A percentile compares a stretch with the other conserved stretches of the same genome.
Evolutionary conservation across 805 yeast genomes (phyloP).

Genomic region (Vanderwaltozyma yarrowii): DNA sequence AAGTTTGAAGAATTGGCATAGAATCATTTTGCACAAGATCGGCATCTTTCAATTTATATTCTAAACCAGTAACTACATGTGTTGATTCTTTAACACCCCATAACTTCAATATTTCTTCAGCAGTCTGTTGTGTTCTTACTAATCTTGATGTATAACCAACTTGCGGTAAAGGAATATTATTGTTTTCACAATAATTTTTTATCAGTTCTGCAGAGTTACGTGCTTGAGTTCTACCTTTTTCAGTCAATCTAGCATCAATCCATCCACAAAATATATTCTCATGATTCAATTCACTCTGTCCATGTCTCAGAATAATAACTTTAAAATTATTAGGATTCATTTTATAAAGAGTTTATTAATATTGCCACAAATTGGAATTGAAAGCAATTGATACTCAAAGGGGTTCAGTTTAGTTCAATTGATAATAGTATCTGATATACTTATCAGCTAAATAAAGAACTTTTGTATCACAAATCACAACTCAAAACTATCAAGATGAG

Average conservation of each 20-base stretch:
- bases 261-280: slow-evolving; percentile 75
- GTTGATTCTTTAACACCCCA: slow-evolving; percentile 26
- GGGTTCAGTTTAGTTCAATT: no score
- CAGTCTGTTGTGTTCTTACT: slow-evolving; percentile 66
- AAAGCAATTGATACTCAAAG: no score
- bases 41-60: slow-evolving; percentile 1
- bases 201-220: slow-evolving; percentile 51
- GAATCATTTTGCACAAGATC: slow-evolving; percentile 23
- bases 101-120: slow-evolving; percentile 50
- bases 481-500: no score
- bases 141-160: slow-evolving; percentile 61
- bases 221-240: slow-evolving; percentile 61
- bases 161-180: slow-evolving; percentile 35
- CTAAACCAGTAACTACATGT: slow-evolving; percentile 14
- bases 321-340: slow-evolving; percentile 13
- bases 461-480: no score
- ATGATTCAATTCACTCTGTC: slow-evolving; percentile 73
- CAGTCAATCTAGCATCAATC: slow-evolving; percentile 67
- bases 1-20: slow-evolving; percentile 46
- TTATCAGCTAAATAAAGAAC: no score
- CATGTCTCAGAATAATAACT: slow-evolving; percentile 55
- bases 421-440: no score
- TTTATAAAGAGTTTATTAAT: background rate
- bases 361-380: no score
- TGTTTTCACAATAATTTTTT: slow-evolving; percentile 28